Evolutionary conservation across 345 rosid genomes (phyloP), one percentile per base, ranked within the genome.

Genomic region (Nasturtium officinale): DNA sequence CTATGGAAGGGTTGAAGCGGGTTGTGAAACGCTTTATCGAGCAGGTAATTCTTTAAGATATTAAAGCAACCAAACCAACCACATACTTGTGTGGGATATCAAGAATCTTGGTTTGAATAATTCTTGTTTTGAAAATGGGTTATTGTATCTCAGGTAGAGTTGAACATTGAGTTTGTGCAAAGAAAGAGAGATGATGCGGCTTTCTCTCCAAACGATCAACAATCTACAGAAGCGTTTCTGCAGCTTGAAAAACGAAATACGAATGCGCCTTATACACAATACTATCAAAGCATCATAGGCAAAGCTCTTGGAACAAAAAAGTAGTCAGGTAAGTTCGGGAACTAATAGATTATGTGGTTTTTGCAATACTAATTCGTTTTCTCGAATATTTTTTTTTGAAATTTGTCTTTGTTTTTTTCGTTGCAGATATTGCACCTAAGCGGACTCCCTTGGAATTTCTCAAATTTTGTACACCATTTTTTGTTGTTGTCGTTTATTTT

Each of bases 161-260:
- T 78, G 78, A 90, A 95, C 52, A 55, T 87, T 28, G 91, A 87
- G 68, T 91, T 81, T 82, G 87, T 95, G 72, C 82, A 71, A 57
- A 84, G 79, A 86, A 90, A 83, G 78, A 88, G 97, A 85, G 97
- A 91, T 28, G 97, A 88, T 18, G 90, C 81, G 62, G 79, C 92
- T 28, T 95, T 85, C 75, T 95, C 97, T n/a, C 97, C 97, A 17
- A 90, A 81, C 67, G 96, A 95, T 83, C 86, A 86, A 64, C 85
- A 88, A 80, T 65, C 84, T 25, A 83, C 74, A 23, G 99, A 88
- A 57, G 68, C 87, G 30, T 95, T 95, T 82, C 83, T 90, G 82
- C 97, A 88, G 91, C 86, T 73, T 25, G 97, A 95, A 62, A 89
- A 81, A 77, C 48, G 60, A 62, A 69, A 68, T n/a, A 42, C 77